Evolutionary conservation across 2,329 filamentous ascomycete species (phyloP).

Genomic region (Arachnomyces sp.): DNA sequence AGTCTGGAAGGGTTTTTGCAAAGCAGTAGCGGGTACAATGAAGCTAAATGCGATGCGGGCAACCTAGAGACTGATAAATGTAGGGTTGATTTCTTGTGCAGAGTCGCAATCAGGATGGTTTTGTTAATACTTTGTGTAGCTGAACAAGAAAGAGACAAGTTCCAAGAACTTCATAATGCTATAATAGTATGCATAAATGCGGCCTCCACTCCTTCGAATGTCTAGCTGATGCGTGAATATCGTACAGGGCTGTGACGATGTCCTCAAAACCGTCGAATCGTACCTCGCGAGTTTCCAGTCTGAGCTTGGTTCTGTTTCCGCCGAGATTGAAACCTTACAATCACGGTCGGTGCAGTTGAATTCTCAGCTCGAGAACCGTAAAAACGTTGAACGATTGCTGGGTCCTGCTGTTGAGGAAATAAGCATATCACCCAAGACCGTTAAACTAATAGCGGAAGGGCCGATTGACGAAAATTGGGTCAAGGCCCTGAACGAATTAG

Average conservation of each 20-base stretch:
- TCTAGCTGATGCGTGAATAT: constrained; percentile 1
- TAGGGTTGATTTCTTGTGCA: constrained; percentile 37
- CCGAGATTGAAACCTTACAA: constrained; percentile 91
- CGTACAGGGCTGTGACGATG: constrained; percentile 70
- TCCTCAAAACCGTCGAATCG: constrained; percentile 83
- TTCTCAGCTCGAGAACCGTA: constrained; percentile 78
- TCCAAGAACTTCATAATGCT: constrained; percentile 82
- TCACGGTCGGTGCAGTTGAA: constrained; percentile 76
- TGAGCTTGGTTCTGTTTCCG: constrained; percentile 83
- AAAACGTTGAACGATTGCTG: constrained; percentile 78
- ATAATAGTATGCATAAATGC: constrained; percentile 49
- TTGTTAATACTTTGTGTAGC: constrained; percentile 38
- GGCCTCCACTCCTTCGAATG: background rate
- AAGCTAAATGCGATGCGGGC: constrained; percentile 30
- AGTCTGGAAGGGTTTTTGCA: constrained; percentile 65
- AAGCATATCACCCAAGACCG: constrained; percentile 74
- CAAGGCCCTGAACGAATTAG: constrained; percentile 72
- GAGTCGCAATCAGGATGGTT: background rate
- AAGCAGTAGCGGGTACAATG: constrained; percentile 10
- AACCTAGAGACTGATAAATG: constrained; percentile 64
- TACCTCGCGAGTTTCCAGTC: constrained; percentile 90
- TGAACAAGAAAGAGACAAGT: constrained; percentile 72
- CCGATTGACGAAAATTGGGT: constrained; percentile 86
- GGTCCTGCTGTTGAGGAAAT: constrained; percentile 88
- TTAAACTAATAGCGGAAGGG: constrained; percentile 79